These are phyloP conservation scores for Pisolithus tinctorius DNA, from an alignment of 768 basidiomycete species.

Conservation along the genomic window DNA sequence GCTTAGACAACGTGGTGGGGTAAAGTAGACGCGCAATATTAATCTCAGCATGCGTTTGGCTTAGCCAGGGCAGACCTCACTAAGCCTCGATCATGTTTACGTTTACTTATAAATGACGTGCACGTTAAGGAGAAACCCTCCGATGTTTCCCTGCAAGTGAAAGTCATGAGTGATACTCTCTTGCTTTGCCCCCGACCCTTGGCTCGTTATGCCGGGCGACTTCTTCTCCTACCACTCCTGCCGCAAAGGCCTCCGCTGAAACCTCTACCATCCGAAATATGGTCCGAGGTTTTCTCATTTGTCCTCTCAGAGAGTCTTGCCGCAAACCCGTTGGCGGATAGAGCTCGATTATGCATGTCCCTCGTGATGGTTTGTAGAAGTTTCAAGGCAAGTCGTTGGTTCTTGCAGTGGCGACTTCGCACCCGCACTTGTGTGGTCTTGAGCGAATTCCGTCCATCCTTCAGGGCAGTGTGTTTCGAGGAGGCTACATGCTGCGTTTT, in stretches of 20 bases:
- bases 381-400: constrained; percentile 29
- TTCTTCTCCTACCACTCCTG: constrained; percentile 64
- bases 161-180: constrained; percentile 33
- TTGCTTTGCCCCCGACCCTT: constrained; percentile 65
- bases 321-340: constrained; percentile 4
- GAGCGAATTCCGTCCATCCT: constrained; percentile 1
- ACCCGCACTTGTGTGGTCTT: background rate
- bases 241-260: constrained; percentile 45
- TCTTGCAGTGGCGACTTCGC: background rate
- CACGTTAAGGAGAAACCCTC: no score
- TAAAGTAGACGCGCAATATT: no score
- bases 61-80: background rate
- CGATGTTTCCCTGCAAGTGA: background rate
- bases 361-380: constrained; percentile 34
- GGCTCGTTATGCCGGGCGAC: constrained; percentile 48
- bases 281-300: constrained; percentile 53
- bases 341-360: constrained; percentile 16
- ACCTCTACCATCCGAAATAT: constrained; percentile 63
- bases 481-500: background rate
- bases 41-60: background rate
- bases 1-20: no score
- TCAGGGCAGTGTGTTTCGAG: background rate
- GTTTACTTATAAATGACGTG: no score
- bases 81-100: no score
- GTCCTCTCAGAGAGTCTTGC: constrained; percentile 14